Conservation (phyloP, 371 early-diverging fungal genomes). For the Apophysomyces ossiformis region DNA sequence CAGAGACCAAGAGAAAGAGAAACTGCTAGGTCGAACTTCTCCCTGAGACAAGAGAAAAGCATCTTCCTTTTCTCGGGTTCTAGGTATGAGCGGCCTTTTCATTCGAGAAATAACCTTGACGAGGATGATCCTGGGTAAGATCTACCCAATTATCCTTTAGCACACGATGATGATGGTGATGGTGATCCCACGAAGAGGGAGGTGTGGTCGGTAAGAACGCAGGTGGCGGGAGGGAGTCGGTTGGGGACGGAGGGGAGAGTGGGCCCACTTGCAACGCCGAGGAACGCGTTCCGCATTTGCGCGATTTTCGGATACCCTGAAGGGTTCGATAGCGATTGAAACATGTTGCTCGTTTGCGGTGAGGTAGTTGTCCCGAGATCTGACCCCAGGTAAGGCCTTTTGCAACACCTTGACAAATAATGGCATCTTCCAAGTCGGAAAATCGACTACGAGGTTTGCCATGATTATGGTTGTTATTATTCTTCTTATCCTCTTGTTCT, state of each 20-base stretch:
- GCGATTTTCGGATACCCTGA: constrained; percentile 55
- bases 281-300: constrained; percentile 26
- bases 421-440: constrained; percentile 49
- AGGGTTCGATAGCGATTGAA: constrained; percentile 55
- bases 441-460: constrained; percentile 57
- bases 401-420: constrained; percentile 55
- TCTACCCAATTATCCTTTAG: not conserved
- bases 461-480: not conserved
- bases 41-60: not conserved
- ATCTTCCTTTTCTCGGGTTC: not conserved
- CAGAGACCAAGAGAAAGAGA: too few species aligned
- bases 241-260: constrained; percentile 7
- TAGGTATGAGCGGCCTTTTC: not conserved
- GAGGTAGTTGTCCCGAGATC: constrained; percentile 54
- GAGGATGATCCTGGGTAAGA: not conserved
- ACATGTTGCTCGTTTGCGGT: constrained; percentile 57
- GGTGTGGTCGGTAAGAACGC: constrained; percentile 2
- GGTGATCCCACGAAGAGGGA: constrained; percentile 2
- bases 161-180: constrained; percentile 3
- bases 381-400: constrained; percentile 57
- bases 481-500: constrained; percentile 15
- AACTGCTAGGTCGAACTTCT: not conserved
- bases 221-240: constrained; percentile 5
- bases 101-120: not conserved
- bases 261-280: not conserved